Conservation (phyloP, 1,139 yeast genomes). For the Kurtzmaniella natalensis region DNA sequence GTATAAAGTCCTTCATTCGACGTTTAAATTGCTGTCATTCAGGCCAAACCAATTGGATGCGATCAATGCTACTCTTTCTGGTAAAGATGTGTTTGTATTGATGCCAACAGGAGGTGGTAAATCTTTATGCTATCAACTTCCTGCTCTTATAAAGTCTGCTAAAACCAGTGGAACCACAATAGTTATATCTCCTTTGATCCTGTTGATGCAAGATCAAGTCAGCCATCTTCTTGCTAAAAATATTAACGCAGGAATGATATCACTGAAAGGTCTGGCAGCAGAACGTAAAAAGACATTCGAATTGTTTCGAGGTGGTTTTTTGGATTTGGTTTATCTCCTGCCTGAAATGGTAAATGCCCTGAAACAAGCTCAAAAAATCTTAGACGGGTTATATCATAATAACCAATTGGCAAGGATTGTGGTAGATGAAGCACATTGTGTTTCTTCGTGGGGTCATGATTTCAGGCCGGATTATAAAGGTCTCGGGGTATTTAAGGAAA, state of each 20-base stretch:
- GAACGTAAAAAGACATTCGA: slow-evolving; percentile 65
- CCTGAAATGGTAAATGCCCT: slow-evolving; percentile 94
- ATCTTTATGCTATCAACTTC: slow-evolving; percentile 91
- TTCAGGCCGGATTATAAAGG: slow-evolving; percentile 94
- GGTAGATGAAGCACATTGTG: slow-evolving; percentile 98
- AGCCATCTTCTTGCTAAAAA: slow-evolving; percentile 64
- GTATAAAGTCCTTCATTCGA: slow-evolving; percentile 46
- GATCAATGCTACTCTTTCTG: slow-evolving; percentile 71
- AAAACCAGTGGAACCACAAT: slow-evolving; percentile 78
- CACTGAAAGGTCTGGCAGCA: slow-evolving; percentile 64
- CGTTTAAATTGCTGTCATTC: slow-evolving; percentile 64
- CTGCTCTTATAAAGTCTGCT: slow-evolving; percentile 79
- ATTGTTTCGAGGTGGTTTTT: slow-evolving; percentile 57
- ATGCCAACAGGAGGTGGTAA: slow-evolving; percentile 99
- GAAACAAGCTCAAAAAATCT: slow-evolving; percentile 60
- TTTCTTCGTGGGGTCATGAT: slow-evolving; percentile 99
- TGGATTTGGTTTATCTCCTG: slow-evolving; percentile 80
- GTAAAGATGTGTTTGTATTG: slow-evolving; percentile 85
- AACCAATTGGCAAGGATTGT: slow-evolving; percentile 76
- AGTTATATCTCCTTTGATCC: slow-evolving; percentile 90
- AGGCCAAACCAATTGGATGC: slow-evolving; percentile 87
- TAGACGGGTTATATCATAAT: slow-evolving; percentile 52
- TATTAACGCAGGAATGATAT: slow-evolving; percentile 84
- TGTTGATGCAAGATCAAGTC: slow-evolving; percentile 97
- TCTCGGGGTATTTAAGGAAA: slow-evolving; percentile 64